Base-by-base conservation (phyloP, 768 basidiomycete genomes). In the Tremella yokohamensis region DNA sequence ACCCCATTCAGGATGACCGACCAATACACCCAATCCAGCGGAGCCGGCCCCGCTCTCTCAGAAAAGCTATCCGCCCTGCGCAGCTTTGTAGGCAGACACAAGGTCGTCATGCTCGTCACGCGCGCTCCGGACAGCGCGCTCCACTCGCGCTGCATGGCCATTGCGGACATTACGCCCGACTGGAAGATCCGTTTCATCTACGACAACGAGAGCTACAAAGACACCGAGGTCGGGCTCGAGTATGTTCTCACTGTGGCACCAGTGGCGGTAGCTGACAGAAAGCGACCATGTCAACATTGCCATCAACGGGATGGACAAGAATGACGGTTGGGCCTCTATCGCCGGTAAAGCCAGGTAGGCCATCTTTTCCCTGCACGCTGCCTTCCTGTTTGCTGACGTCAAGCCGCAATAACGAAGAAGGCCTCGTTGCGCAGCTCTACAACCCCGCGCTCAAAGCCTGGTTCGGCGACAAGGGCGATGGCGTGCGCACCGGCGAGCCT, bases 401-500 rank as follows among this genome's bases (percentile, higher is more conserved):
- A 6, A 22, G 42, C n/a, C 88, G 87, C 2, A 79, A 83, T 29
- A 74, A 58, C 19, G 75, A 73, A 44, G 48, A 63, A 19, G 57
- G 54, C 82, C 8, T 65, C 40, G 65, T 76, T 29, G 61, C 58
- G 40, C 66, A 72, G 54, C 68, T 72, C 39, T 76, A 65, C 62
- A 70, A 61, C 56, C 73, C 73, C 1, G 49, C 71, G 15, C 66
- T 69, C 60, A 74, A 76, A 55, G 87, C 85, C 0, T 96, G 89
- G 82, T 93, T 93, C 66, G 89, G 88, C 38, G 87, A 94, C 70
- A 79, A 92, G 54, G 85, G 85, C 29, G 90, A 94, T 63, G 88
- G 88, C 16, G 78, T 87, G 6, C 90, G 92, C 75, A 86, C 84
- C 66, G 91, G 90, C n/a, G 83, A 86, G 65, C 81, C 81, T 26